Conservation (phyloP, 805 yeast species). For the Cyberlindnera sargentensis region DNA sequence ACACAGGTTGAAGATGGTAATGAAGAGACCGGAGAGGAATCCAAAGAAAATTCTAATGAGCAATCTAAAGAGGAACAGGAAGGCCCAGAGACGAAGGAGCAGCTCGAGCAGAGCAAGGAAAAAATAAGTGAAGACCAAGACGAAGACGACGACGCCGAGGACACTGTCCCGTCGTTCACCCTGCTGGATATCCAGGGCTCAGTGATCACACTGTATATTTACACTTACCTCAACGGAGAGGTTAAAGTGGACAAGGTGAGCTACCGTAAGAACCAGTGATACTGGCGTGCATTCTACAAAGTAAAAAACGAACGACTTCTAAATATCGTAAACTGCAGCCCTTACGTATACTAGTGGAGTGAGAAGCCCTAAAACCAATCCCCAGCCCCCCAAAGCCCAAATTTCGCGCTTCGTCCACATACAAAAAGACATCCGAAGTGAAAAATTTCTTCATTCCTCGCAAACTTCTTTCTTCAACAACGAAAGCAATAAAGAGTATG, state of each 20-base stretch:
- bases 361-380: too few species aligned
- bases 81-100: conserved; percentile 25
- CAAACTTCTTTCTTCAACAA: not conserved
- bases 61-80: conserved; percentile 35
- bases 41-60: conserved; percentile 28
- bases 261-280: conserved; percentile 42
- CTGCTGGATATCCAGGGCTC: conserved; percentile 78
- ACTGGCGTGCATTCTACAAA: not conserved
- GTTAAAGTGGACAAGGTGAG: conserved; percentile 87
- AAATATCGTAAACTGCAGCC: too few species aligned
- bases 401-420: too few species aligned
- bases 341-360: too few species aligned
- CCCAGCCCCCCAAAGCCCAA: too few species aligned
- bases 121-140: conserved; percentile 17
- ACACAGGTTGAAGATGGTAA: conserved; percentile 8
- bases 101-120: conserved; percentile 4
- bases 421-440: too few species aligned
- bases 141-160: conserved; percentile 20
- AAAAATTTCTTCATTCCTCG: not conserved
- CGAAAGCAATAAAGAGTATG: not conserved
- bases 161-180: conserved; percentile 73
- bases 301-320: not conserved
- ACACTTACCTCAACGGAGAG: conserved; percentile 72
- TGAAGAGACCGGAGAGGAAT: conserved; percentile 9
- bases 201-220: conserved; percentile 75